Evolutionary conservation across 2,329 filamentous ascomycete genomes (phyloP).

Genomic region (Paracamarosporium sp.): DNA sequence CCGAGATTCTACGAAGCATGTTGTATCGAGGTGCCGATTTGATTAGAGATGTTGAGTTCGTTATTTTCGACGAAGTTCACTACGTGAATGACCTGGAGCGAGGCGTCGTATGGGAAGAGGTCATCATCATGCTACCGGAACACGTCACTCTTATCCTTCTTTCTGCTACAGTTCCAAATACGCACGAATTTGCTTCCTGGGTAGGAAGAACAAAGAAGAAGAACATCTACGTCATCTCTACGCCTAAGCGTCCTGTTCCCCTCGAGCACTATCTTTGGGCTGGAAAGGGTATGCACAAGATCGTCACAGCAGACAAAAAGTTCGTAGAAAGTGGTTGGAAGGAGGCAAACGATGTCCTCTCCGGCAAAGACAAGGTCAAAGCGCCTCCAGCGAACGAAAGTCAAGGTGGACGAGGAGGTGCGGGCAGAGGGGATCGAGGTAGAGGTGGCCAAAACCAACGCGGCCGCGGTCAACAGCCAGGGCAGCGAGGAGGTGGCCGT

Average conservation of each 20-base stretch:
- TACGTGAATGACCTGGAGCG: constrained; percentile 97
- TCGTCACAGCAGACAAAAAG: constrained; percentile 89
- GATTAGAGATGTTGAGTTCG: constrained; percentile 96
- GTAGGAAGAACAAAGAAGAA: constrained; percentile 98
- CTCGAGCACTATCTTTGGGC: constrained; percentile 97
- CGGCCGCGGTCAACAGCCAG: constrained; percentile 53
- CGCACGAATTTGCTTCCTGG: constrained; percentile 97
- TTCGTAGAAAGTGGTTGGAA: constrained; percentile 96
- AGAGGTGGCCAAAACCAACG: constrained; percentile 61
- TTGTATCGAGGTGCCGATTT: constrained; percentile 94
- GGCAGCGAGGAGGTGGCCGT: constrained; percentile 55
- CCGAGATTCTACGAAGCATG: constrained; percentile 97
- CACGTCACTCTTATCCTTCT: constrained; percentile 95
- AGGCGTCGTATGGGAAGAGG: constrained; percentile 98
- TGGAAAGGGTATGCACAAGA: constrained; percentile 89
- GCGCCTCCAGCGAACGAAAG: constrained; percentile 60
- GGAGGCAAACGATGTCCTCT: constrained; percentile 81
- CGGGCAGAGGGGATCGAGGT: constrained; percentile 52
- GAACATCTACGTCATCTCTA: constrained; percentile 98
- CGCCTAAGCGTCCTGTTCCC: constrained; percentile 91
- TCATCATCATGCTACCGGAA: constrained; percentile 98
- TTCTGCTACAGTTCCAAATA: constrained; percentile 96
- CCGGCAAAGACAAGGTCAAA: constrained; percentile 80
- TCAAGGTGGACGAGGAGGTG: constrained; percentile 60
- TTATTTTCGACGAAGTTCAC: constrained; percentile 98